Base-by-base conservation (phyloP, 129 eudicot genomes). In the Logfia minima region DNA sequence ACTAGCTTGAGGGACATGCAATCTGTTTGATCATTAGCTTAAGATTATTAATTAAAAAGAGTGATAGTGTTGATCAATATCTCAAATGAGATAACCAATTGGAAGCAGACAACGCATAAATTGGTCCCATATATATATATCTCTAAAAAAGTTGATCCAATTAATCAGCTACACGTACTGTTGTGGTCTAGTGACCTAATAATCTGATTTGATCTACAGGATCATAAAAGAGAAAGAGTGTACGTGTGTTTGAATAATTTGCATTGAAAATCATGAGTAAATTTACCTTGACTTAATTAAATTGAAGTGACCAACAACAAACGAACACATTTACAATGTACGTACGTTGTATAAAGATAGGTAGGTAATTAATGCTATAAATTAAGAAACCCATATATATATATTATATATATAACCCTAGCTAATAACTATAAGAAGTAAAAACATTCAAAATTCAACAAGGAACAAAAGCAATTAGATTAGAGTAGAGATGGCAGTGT, bases 141-240 rank as follows among this genome's bases (percentile, higher is more conserved):
- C 18, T 61, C 60, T 29, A 23, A 74, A 34, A 66, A 8, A 37
- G 41, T 74, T 61, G 58, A 65, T 52, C 48, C 48, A 41, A 9
- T 8, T 9, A 41, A 9, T 41, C 41, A 35, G 41, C 8, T 35
- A 7, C 41, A 35, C 41, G 41, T 31, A 60, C 59, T 60, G 43
- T 60, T 43, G 24, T 26, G 41, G 62, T 70, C 78, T 34, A 60
- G 68, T 74, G 69, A 56, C 78, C 78, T 74, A 74, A 73, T 56
- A 31, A 35, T 35, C 67, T 35, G 70, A 75, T 5, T 6, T 5
- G 37, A 34, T 34, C 5, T 34, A 34, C 37, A 34, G 8, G 6
- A 6, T 4, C 8, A 34, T 4, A 32, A 32, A 32, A 32, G 35
- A 32, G 35, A 32, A 32, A 32, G 6, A 4, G 35, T 32, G 35